Evolutionary conservation across 2,329 filamentous ascomycete genomes (phyloP), one percentile per base, ranked within the genome.

Genomic region (Beauveria sp.): DNA sequence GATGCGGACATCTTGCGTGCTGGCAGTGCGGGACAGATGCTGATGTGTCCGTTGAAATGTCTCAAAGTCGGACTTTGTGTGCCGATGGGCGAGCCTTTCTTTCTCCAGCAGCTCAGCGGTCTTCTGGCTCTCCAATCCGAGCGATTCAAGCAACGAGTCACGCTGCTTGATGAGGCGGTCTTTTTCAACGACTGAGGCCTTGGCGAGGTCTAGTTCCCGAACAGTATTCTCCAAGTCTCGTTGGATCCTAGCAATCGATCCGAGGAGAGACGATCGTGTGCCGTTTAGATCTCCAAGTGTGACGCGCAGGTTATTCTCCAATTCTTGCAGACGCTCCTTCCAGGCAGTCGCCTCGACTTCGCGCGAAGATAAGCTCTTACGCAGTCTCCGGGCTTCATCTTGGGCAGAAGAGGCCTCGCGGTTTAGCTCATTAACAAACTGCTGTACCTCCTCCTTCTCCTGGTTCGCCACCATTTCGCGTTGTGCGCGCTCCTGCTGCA

Each of bases 371-470:
- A 97, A 79, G 67, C 79, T 91, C 80, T 96, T 94, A 70, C 91
- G 88, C 66, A 97, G 79, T 69, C 84, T 85, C 65, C 92, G 84
- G 28, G 87, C 84, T 70, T 97, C 94, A 64, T 97, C 94, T 76
- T 94, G 96, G 64, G 91, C 86, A 30, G 83, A 81, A 5, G 88
- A 88, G 26, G 87, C 84, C 73, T 97, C 92, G 46, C 86, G 82
- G 71, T 97, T 97, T 66, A 97, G 87, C 65, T 97, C 91, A 69
- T 96, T 93, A 70, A 97, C 86, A 65, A 96, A 85, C 73, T 93
- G 90, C 76, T 97, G 92, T 56, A 96, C 90, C 70, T 97, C 93
- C 70, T 96, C 90, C 77, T 97, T 96, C 76, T 96, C 92, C 69
- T 90, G 87, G 70, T 85, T 89, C 52, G 91, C 91, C 59, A 97